Conservation (phyloP, 2,329 filamentous ascomycete genomes). For the Capronia americana region DNA sequence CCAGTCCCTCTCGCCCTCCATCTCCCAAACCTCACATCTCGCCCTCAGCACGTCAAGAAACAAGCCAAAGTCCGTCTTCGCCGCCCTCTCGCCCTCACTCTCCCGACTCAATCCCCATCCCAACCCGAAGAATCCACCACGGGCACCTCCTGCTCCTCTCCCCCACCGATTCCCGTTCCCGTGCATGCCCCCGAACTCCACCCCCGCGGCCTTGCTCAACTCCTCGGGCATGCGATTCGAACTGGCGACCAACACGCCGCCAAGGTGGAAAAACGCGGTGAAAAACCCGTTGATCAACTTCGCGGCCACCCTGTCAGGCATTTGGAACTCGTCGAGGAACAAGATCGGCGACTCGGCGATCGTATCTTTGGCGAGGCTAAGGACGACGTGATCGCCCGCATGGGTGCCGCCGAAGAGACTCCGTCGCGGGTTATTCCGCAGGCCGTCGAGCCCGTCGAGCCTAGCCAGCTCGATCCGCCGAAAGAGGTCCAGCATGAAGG, state of each 20-base stretch:
- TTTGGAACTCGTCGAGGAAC: constrained; percentile 83
- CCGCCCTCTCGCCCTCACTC: constrained; percentile 61
- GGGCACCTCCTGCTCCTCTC: neutral
- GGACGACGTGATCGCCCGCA: constrained; percentile 68
- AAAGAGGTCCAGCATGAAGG: constrained; percentile 80
- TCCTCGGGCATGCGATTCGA: constrained; percentile 86
- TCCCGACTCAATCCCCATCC: constrained; percentile 40
- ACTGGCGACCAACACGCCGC: constrained; percentile 78
- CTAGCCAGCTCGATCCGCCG: constrained; percentile 73
- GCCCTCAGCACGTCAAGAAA: constrained; percentile 79
- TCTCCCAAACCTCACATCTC: constrained; percentile 82
- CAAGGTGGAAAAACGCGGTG: constrained; percentile 80
- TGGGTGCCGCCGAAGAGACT: constrained; percentile 31
- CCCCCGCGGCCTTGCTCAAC: constrained; percentile 74
- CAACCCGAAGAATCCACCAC: constrained; percentile 32
- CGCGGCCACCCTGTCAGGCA: constrained; percentile 76
- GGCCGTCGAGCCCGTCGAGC: constrained; percentile 41
- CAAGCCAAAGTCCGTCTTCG: constrained; percentile 73
- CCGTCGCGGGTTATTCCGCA: constrained; percentile 10
- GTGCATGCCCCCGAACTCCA: constrained; percentile 61
- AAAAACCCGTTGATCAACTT: constrained; percentile 82
- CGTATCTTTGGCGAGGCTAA: constrained; percentile 77
- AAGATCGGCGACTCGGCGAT: constrained; percentile 76
- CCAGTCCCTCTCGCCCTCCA: constrained; percentile 77
- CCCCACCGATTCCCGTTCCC: neutral